These are phyloP conservation scores for Trichopus zeylanicus DNA, from an alignment of 116 monocot species.

Conservation along the genomic window DNA sequence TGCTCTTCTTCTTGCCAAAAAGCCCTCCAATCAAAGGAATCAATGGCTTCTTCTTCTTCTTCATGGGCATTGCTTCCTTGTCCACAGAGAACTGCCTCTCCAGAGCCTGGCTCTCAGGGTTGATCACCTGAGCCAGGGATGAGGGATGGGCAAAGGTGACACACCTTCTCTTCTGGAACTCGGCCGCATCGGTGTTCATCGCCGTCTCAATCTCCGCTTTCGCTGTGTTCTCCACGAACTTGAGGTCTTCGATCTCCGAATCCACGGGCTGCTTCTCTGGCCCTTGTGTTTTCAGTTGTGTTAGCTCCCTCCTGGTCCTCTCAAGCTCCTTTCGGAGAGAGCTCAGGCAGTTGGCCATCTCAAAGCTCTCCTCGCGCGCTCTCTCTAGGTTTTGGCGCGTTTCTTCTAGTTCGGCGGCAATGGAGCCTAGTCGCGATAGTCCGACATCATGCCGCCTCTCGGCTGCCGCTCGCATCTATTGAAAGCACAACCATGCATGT, in stretches of 20 bases:
- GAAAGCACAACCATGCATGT: not conserved
- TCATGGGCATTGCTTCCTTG: conserved; percentile 17
- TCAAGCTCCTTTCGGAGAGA: conserved; percentile 46
- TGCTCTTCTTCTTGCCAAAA: conserved; percentile 19
- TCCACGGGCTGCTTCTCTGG: conserved; percentile 15
- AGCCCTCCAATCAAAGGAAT: conserved; percentile 37
- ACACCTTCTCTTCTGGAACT: conserved; percentile 42
- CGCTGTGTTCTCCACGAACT: conserved; percentile 23
- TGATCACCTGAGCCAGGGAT: conserved; percentile 9
- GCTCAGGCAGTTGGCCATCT: conserved; percentile 29
- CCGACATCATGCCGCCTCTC: conserved; percentile 7
- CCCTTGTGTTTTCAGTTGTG: conserved; percentile 17
- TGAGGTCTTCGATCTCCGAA: conserved; percentile 30
- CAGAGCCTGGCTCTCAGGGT: conserved; percentile 1
- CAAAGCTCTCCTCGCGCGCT: conserved; percentile 25
- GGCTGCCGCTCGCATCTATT: conserved; percentile 19
- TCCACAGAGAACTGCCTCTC: conserved; percentile 28
- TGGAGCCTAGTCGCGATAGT: conserved; percentile 7
- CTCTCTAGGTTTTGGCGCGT: conserved; percentile 44
- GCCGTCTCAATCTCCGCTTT: conserved; percentile 5
- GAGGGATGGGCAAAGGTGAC: conserved; percentile 52
- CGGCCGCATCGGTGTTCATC: not conserved
- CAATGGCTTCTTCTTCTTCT: conserved; percentile 49
- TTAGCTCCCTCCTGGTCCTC: conserved; percentile 43
- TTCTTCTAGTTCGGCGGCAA: conserved; percentile 37